phyloP scores from a whole-genome alignment of 164 flowering plant species.

The Magnolia kwangsiensis region DNA sequence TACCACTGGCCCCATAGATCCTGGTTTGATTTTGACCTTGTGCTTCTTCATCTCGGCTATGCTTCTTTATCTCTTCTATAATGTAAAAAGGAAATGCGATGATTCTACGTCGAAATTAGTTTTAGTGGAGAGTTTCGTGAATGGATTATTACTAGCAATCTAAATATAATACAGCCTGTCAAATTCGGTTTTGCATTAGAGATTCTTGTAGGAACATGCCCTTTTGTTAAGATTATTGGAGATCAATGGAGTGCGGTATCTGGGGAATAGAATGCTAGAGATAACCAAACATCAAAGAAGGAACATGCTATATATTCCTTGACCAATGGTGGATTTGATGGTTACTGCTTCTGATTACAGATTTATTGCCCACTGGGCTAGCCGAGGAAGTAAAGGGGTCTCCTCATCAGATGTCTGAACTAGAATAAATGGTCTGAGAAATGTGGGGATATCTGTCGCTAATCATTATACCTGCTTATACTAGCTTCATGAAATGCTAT shows the following conservation, averaged over 20 bases:
- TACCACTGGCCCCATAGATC: slow-evolving; percentile 77
- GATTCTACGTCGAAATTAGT: too few relatives aligned
- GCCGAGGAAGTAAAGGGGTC: too few relatives aligned
- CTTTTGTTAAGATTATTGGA: neutral
- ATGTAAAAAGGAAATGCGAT: neutral
- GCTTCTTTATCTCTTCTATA: neutral
- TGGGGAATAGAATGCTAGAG: neutral
- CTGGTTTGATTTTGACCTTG: slow-evolving; percentile 42
- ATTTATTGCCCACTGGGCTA: too few relatives aligned
- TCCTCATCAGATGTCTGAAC: too few relatives aligned
- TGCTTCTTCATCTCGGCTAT: neutral
- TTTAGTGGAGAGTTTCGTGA: too few relatives aligned
- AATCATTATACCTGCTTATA: too few relatives aligned
- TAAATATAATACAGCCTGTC: neutral
- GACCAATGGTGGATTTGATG: too few relatives aligned
- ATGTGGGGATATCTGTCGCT: too few relatives aligned
- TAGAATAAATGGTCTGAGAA: too few relatives aligned
- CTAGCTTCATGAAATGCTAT: too few relatives aligned
- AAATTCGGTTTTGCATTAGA: neutral
- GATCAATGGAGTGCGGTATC: neutral
- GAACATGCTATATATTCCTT: too few relatives aligned
- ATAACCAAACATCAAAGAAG: neutral
- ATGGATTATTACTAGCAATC: neutral
- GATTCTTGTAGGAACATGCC: neutral
- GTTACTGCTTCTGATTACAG: too few relatives aligned